phyloP scores from a whole-genome alignment of 2,329 filamentous ascomycete species.

The Pyrenophora tritici-repentis region DNA sequence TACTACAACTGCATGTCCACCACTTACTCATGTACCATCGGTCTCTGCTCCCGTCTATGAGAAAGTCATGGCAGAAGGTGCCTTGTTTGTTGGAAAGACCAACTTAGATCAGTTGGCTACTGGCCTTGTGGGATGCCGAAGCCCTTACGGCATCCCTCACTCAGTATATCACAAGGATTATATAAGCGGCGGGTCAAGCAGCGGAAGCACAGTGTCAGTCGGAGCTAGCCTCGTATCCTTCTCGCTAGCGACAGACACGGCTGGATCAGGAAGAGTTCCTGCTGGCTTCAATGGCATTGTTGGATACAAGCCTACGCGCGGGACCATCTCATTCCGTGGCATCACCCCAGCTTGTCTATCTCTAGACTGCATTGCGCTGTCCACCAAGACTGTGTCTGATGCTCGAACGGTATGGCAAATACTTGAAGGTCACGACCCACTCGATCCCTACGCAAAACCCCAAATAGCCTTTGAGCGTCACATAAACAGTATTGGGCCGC shows the following conservation, averaged over 20 bases:
- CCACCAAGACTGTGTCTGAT: slow-evolving; percentile 56
- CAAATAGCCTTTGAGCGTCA: slow-evolving; percentile 42
- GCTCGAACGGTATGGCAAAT: slow-evolving; percentile 57
- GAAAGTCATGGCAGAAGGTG: slow-evolving; percentile 58
- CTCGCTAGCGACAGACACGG: slow-evolving; percentile 62
- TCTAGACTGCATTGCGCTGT: slow-evolving; percentile 63
- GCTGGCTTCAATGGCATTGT: slow-evolving; percentile 61
- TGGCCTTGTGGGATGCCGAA: slow-evolving; percentile 63
- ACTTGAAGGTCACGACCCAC: slow-evolving; percentile 53
- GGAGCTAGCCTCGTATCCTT: slow-evolving; percentile 60
- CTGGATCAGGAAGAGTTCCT: slow-evolving; percentile 59
- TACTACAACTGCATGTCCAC: slow-evolving; percentile 59
- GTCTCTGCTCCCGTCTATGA: slow-evolving; percentile 58
- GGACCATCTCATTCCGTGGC: slow-evolving; percentile 56
- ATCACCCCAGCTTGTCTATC: slow-evolving; percentile 62
- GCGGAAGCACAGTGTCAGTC: slow-evolving; percentile 61
- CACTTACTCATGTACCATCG: slow-evolving; percentile 55
- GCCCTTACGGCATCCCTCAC: slow-evolving; percentile 61
- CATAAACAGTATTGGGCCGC: slow-evolving; percentile 40
- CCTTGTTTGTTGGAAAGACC: slow-evolving; percentile 63
- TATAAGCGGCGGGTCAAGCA: slow-evolving; percentile 62
- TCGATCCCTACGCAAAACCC: slow-evolving; percentile 59
- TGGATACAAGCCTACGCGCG: slow-evolving; percentile 58
- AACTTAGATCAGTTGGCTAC: slow-evolving; percentile 68
- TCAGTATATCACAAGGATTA: slow-evolving; percentile 58